These are phyloP conservation scores for Blepharisma stoltei DNA, from an alignment of 73 alveolate genomes.

Conservation along the genomic window DNA sequence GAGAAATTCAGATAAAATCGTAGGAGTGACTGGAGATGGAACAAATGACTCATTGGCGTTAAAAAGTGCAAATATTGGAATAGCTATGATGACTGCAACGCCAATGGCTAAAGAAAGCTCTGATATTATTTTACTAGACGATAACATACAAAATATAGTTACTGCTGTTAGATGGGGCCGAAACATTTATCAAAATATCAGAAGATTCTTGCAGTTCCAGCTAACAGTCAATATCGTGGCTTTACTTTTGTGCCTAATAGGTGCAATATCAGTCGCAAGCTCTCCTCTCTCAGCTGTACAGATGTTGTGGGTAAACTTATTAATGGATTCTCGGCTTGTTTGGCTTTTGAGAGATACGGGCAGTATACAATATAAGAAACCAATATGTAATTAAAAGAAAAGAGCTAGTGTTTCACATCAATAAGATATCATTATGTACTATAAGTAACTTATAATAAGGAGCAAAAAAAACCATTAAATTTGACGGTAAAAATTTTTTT, in stretches of 20 bases:
- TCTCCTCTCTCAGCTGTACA: conserved; percentile 83
- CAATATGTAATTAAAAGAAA: no score
- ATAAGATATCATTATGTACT: no score
- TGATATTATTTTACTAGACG: conserved; percentile 94
- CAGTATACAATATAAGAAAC: no score
- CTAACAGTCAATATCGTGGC: conserved; percentile 92
- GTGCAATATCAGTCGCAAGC: conserved; percentile 78
- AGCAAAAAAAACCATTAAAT: no score
- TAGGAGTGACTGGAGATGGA: conserved; percentile 94
- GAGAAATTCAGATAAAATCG: conserved; percentile 72
- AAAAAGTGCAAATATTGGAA: conserved; percentile 89
- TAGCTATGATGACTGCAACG: conserved; percentile 97
- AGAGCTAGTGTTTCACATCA: no score
- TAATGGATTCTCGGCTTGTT: no score
- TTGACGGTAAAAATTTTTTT: no score
- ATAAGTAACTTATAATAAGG: no score
- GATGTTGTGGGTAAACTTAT: conserved; percentile 86
- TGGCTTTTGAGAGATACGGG: no score
- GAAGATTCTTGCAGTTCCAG: conserved; percentile 91
- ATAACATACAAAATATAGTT: conserved; percentile 89
- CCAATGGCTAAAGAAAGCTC: conserved; percentile 98
- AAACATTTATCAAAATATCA: conserved; percentile 83
- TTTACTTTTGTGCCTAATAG: conserved; percentile 80
- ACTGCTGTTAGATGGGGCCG: conserved; percentile 96
- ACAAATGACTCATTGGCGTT: conserved; percentile 92